A percentile compares a stretch with the other conserved stretches of the same genome.
phyloP scores from a whole-genome alignment of 2,329 filamentous ascomycete species.

The Exserohilum turcica region DNA sequence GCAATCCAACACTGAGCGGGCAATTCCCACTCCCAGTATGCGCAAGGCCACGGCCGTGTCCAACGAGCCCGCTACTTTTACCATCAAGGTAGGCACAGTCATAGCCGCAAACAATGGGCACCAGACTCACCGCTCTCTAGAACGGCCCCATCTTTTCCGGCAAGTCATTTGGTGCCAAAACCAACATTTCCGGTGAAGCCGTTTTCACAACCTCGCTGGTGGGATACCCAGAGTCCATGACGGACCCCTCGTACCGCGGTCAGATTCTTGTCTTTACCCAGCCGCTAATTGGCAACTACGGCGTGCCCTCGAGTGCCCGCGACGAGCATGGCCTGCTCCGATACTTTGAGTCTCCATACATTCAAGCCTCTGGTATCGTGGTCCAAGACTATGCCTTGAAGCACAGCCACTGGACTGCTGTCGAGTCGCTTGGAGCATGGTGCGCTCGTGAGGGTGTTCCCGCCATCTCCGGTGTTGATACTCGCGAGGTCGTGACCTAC shows the following conservation, averaged over 20 bases:
- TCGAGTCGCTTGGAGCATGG: conserved; percentile 91
- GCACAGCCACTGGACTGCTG: conserved; percentile 98
- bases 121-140: conserved; percentile 53
- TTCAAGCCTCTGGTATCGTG: conserved; percentile 94
- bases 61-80: conserved; percentile 85
- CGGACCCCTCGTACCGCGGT: conserved; percentile 72
- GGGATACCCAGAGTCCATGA: conserved; percentile 90
- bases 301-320: conserved; percentile 82
- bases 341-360: conserved; percentile 98
- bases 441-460: conserved; percentile 95
- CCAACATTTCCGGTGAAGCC: conserved; percentile 96
- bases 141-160: conserved; percentile 96
- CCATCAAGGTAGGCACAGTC: conserved; percentile 74
- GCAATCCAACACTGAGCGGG: conserved; percentile 70
- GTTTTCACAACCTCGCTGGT: conserved; percentile 98
- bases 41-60: conserved; percentile 69
- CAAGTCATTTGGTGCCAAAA: conserved; percentile 93
- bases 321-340: conserved; percentile 90
- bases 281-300: conserved; percentile 97
- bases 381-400: conserved; percentile 91
- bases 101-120: conserved; percentile 11
- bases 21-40: conserved; percentile 62
- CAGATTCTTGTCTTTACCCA: conserved; percentile 99
- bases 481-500: conserved; percentile 92
- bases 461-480: conserved; percentile 95